These are phyloP conservation scores for Bipolaris bicolor DNA, from an alignment of 2,329 filamentous ascomycete genomes.

Conservation along the genomic window DNA sequence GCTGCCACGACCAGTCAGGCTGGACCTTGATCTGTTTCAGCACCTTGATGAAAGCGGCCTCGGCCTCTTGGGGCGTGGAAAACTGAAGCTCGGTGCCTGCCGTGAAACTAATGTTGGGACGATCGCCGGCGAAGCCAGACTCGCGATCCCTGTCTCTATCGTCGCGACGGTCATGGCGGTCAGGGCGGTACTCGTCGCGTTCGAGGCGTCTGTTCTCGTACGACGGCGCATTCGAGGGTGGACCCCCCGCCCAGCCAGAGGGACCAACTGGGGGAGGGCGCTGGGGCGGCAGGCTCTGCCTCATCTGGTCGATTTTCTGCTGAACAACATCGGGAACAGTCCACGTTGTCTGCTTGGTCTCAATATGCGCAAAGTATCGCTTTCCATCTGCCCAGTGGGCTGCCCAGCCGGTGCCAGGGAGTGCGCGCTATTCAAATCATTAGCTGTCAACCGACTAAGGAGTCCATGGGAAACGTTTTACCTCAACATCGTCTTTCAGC, in stretches of 20 bases:
- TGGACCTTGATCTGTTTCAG: constrained; percentile 84
- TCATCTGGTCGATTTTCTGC: constrained; percentile 79
- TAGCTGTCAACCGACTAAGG: constrained; percentile 7
- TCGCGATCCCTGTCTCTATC: constrained; percentile 55
- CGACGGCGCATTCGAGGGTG: constrained; percentile 49
- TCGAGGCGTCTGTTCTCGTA: constrained; percentile 47
- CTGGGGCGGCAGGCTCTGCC: constrained; percentile 56
- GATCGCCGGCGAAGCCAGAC: constrained; percentile 51
- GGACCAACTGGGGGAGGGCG: constrained; percentile 49
- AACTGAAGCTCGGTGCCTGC: constrained; percentile 61
- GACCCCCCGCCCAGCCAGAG: constrained; percentile 66
- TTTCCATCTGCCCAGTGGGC: constrained; percentile 81
- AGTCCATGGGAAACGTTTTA: constrained; percentile 47
- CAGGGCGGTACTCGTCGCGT: constrained; percentile 38
- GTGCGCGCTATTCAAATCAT: constrained; percentile 67
- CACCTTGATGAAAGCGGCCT: constrained; percentile 90
- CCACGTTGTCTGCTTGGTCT: constrained; percentile 93
- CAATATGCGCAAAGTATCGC: constrained; percentile 92
- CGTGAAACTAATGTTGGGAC: constrained; percentile 42
- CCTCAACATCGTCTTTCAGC: constrained; percentile 82
- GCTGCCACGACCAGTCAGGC: constrained; percentile 91
- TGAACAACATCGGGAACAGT: constrained; percentile 76
- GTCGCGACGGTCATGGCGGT: constrained; percentile 33
- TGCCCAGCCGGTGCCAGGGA: constrained; percentile 87
- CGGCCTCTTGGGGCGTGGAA: constrained; percentile 76